Evolutionary conservation across 257 asterid species (phyloP), one percentile per base, ranked within the genome.

Genomic region (Handroanthus guayacan): DNA sequence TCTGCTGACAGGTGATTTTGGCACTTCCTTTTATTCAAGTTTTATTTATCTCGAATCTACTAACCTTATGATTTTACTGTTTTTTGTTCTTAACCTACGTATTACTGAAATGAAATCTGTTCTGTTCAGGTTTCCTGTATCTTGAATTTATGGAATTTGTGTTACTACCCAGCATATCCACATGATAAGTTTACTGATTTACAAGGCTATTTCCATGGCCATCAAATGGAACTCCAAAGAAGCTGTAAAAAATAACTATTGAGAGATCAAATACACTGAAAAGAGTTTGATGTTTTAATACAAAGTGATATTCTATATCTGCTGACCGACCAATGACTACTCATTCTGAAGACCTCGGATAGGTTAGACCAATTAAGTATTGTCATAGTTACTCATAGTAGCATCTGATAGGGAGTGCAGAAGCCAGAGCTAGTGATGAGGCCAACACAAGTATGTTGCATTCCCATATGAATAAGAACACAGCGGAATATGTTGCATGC

Each of bases 1-100:
- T 67, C 79, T 14, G 9, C 45, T 18, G 58, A 60, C 10, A 56
- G 61, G 74, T 64, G 69, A 66, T 3, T 75, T 38, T 43, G 57
- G 25, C 5, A 55, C 18, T 13, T 8, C 2, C 14, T 9, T 11
- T 44, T 9, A 16, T 43, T 45, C 71, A 18, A 44, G 38, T 44
- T 66, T 4, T 58, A 17, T 58, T 18, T 57, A 75, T 75, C 57
- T 37, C 20, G 37, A 75, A 39, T 51, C 20, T 31, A 54, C 39
- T 38, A n/a, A 57, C 14, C 37, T 57, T 44, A 36, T 56, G 31
- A 41, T 43, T 31, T 71, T 12, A 41, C 25, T 34, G 14, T 5
- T 9, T 36, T 37, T 50, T 17, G 18, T 38, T 17, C 12, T 17
- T 56, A 17, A 56, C 72, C 0, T 20, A 18, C 25, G 37, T 45